These are phyloP conservation scores for Clausena lansium DNA, from an alignment of 345 rosid genomes.

Conservation along the genomic window DNA sequence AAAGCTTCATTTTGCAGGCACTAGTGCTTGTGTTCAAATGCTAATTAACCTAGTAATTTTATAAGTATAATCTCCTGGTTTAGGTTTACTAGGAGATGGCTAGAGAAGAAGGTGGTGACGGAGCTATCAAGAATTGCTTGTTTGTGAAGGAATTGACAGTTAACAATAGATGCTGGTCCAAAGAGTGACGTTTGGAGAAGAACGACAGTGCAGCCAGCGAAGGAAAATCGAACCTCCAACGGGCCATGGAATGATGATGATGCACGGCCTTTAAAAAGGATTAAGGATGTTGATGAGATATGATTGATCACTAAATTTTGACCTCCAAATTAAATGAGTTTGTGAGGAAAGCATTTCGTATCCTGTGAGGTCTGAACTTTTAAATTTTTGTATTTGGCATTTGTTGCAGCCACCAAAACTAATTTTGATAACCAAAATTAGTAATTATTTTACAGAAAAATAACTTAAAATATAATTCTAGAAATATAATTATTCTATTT, in stretches of 20 bases:
- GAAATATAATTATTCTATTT: too few species aligned
- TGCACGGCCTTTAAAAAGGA: constrained; percentile 85
- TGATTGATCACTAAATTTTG: constrained; percentile 28
- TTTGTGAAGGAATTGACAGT: constrained; percentile 77
- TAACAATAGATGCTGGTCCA: constrained; percentile 59
- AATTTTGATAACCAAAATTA: too few species aligned
- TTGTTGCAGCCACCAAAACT: too few species aligned
- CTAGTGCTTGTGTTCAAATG: not conserved
- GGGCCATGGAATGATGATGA: constrained; percentile 59
- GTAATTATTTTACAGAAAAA: too few species aligned
- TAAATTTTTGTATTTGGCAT: too few species aligned
- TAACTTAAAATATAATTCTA: too few species aligned
- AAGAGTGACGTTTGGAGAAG: constrained; percentile 50
- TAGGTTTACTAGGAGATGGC: constrained; percentile 92
- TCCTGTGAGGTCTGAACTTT: too few species aligned
- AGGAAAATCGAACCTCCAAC: constrained; percentile 47
- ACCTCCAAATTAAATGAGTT: too few species aligned
- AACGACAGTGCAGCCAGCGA: constrained; percentile 72
- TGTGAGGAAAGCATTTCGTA: too few species aligned
- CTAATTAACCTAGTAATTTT: not conserved
- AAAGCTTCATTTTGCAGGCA: constrained; percentile 24
- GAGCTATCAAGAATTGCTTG: constrained; percentile 74
- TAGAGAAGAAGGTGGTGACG: constrained; percentile 85
- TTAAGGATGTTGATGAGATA: constrained; percentile 74
- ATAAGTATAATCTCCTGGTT: constrained; percentile 36